phyloP scores from a whole-genome alignment of 2,329 filamentous ascomycete species.

The Fusarium sp. region DNA sequence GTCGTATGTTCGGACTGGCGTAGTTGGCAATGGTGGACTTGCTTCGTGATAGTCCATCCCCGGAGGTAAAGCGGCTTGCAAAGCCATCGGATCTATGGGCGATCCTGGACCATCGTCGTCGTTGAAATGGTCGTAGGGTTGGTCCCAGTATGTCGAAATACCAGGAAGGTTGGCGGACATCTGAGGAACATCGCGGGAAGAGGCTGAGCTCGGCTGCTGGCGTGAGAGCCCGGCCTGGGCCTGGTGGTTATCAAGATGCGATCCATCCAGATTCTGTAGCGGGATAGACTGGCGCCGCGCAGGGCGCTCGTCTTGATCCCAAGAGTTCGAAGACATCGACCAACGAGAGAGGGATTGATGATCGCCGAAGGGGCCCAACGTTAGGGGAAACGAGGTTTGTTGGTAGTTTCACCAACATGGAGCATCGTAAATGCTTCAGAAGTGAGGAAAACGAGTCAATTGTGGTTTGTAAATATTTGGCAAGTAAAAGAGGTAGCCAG shows the following conservation, averaged over 20 bases:
- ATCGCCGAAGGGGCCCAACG: conserved; percentile 43
- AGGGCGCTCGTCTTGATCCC: conserved; percentile 46
- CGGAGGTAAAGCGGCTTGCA: conserved; percentile 68
- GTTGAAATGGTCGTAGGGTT: conserved; percentile 58
- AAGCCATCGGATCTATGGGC: conserved; percentile 65
- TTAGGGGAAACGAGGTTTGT: conserved; percentile 33
- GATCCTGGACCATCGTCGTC: conserved; percentile 58
- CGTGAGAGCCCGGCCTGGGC: conserved; percentile 20
- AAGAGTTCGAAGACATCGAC: conserved; percentile 51
- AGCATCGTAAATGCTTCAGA: conserved; percentile 40
- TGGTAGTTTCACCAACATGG: conserved; percentile 15
- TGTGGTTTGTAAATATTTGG: conserved; percentile 25
- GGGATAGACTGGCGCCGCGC: conserved; percentile 70
- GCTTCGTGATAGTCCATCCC: conserved; percentile 56
- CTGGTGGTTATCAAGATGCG: conserved; percentile 30
- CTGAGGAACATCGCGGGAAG: conserved; percentile 30
- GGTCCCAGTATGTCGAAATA: conserved; percentile 67
- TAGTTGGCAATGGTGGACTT: conserved; percentile 32
- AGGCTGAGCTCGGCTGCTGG: conserved; percentile 22
- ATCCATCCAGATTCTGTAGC: conserved; percentile 69
- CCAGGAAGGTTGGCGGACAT: conserved; percentile 55
- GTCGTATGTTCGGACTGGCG: conserved; percentile 48
- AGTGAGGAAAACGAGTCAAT: conserved; percentile 21
- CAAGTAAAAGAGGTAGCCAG: conserved; percentile 35
- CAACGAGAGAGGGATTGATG: conserved; percentile 32